These are phyloP conservation scores for Solanum appendiculatum DNA, from an alignment of 257 asterid species.

Conservation along the genomic window DNA sequence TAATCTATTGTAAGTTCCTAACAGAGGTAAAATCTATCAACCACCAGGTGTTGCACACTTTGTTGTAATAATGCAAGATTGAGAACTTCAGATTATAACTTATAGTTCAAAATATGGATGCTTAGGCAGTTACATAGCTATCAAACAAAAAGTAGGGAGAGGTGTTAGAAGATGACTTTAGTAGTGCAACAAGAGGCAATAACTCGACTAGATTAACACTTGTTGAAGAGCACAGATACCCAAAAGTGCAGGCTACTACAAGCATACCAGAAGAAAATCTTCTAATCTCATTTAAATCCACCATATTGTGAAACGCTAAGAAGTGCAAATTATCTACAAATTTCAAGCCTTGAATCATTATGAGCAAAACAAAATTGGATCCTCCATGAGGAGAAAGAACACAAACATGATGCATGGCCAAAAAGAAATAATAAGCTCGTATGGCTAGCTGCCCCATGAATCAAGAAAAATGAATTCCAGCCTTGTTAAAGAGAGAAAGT, in stretches of 20 bases:
- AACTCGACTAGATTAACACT: not conserved
- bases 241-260: not conserved
- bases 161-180: not conserved
- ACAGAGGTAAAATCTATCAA: not conserved
- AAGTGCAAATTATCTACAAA: not conserved
- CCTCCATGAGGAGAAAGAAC: not conserved
- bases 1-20: not conserved
- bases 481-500: slow-evolving; percentile 61
- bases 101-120: not conserved
- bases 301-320: not conserved
- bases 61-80: not conserved
- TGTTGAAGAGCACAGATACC: not conserved
- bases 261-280: not conserved
- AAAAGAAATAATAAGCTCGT: not conserved
- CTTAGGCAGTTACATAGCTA: not conserved
- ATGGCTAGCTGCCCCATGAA: not conserved
- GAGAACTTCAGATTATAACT: not conserved
- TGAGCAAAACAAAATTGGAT: slow-evolving; percentile 6
- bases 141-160: not conserved
- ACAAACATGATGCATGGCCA: too few relatives aligned
- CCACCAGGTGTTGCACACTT: too few relatives aligned
- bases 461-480: slow-evolving; percentile 85
- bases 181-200: not conserved
- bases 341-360: not conserved
- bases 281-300: not conserved